Base-by-base conservation (phyloP, 495 filamentous ascomycete species). In the Xanthoparmelia taractica region DNA sequence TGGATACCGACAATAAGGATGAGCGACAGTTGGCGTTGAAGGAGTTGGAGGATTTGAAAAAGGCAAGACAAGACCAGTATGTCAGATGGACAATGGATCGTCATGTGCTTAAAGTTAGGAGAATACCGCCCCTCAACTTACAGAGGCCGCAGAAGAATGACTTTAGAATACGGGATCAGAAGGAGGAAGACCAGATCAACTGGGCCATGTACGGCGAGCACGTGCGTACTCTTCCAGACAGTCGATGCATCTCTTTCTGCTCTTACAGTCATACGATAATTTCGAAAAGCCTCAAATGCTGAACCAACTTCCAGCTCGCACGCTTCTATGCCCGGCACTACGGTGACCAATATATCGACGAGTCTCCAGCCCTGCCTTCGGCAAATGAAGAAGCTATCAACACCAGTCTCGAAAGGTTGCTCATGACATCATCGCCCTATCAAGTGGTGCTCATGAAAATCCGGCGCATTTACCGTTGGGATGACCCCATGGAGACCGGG, bases 31-130 rank as follows among this genome's bases (percentile, higher is more conserved):
- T 48, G 17, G 66, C 59, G 27, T 57, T 55, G 12, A 57, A 64
- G 34, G 62, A 60, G 52, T 63, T 73, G 43, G 60, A 69, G 12
- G 63, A 68, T 11, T 57, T 77, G 63, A 66, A 73, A 41, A 65
- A 64, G 61, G 52, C 57, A 29, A 67, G 70, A 58, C 69, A 73
- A 52, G 68, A 69, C 52, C 69, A 71, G 63, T 68, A 65, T 43
- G 72, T 78, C 37, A 65, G 73, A 31, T 75, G 74, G 73, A 69
- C 73, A 11, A 71, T 76, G 41, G 68, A 70, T 50, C 69, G 72
- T 29, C 74, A 77, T 66, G 68, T 77, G 10, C 68, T 71, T 18
- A 73, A 64, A 61, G 69, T 76, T 8, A 45, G 70, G 31, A 62
- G 68, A 25, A 60, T 72, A 12, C 71, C 69, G 23, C 60, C 60